Evolutionary conservation across 495 filamentous ascomycete species (phyloP).

Genomic region (Penicillium coffeae): DNA sequence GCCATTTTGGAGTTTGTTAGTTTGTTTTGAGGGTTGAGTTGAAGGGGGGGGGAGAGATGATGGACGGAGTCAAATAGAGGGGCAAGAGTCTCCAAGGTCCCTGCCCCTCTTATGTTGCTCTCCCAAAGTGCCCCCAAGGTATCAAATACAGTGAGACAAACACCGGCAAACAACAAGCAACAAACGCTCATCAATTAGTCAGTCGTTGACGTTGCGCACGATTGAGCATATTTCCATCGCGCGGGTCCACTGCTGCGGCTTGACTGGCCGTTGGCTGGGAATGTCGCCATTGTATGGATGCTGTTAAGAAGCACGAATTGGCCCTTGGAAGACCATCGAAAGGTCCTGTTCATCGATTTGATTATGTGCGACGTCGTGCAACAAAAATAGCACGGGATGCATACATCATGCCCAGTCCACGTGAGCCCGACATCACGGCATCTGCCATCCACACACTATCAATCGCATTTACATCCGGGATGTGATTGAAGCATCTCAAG

Average conservation of each 20-base stretch:
- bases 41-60: not conserved
- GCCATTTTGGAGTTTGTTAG: not conserved
- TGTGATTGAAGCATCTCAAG: too few relatives aligned
- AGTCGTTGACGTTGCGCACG: slow-evolving; percentile 3
- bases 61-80: not conserved
- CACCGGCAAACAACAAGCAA: too few relatives aligned
- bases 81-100: slow-evolving; percentile 16
- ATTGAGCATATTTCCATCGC: slow-evolving; percentile 19
- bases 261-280: too few relatives aligned
- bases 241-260: slow-evolving; percentile 5
- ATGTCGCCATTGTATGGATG: too few relatives aligned
- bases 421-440: not conserved
- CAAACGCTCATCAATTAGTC: too few relatives aligned
- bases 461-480: too few relatives aligned
- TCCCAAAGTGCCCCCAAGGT: slow-evolving; percentile 17
- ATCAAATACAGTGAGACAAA: not conserved
- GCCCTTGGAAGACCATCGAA: too few relatives aligned
- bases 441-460: not conserved
- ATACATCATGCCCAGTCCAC: too few relatives aligned
- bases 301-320: too few relatives aligned
- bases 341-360: not conserved
- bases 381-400: too few relatives aligned
- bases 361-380: not conserved
- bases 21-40: not conserved
- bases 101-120: slow-evolving; percentile 6